Evolutionary conservation across 2,329 filamentous ascomycete genomes (phyloP), one percentile per base, ranked within the genome.

Genomic region (Stemphylium vesicarium): DNA sequence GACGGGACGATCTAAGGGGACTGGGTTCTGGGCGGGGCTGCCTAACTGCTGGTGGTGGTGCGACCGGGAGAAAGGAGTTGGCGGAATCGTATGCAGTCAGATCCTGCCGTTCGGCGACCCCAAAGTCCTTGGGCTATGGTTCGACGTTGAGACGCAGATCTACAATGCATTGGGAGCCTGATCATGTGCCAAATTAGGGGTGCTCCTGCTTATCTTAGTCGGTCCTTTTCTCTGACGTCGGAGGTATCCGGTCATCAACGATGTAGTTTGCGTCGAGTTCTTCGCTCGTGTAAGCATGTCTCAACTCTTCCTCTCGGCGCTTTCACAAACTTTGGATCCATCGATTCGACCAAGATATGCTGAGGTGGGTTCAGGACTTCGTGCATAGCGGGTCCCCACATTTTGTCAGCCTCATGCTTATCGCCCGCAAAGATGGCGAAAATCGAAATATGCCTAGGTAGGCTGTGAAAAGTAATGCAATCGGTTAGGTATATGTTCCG

Each of bases 1-100:
- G n/a, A 69, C 64, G 11, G 66, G 66, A 16, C 55, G 63, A 33
- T 62, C 60, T 9, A 64, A 61, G 50, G 72, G 75, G 1, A 85
- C 83, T 0, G 84, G 62, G 0, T 79, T 77, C 56, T 88, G 86
- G 85, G 82, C 82, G 0, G 85, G 41, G 24, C 41, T 52, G 16
- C 49, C 49, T n/a, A 40, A 40, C 22, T 39, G 33, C 36, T 40
- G 40, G 40, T 52, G 13, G 46, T 35, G 46, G 46, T 49, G 46
- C 46, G 37, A 46, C 12, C 31, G 46, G n/a, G 82, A 86, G 63
- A 82, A 81, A 38, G 84, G 82, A 0, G 74, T 87, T n/a, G 85
- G 79, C 0, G 69, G 70, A 11, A 69, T 73, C 31, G 64, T 72
- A 15, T 70, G 64, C 38, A 62, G 54, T 16, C 69, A 73, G 52